Base-by-base conservation (phyloP, 1,139 yeast genomes). In the Debaryomyces udenii region DNA sequence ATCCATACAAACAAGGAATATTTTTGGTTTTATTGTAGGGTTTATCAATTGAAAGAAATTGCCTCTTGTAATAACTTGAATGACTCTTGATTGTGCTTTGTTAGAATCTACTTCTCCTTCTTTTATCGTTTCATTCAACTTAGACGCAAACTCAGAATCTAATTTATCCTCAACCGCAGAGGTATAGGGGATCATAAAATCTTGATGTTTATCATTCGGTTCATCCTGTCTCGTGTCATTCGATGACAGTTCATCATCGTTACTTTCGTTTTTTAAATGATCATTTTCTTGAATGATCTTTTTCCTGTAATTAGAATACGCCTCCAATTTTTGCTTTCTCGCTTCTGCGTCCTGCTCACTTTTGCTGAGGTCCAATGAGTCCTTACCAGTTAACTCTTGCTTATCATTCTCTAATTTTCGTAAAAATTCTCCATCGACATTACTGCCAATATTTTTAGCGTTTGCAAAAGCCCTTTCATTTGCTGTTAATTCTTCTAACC, bases 1-100 rank as follows among this genome's bases (percentile, higher is more conserved):
- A 58, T 88, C 96, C 68, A 86, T 80, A 56, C 93, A 87, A 26
- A 86, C 76, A 42, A 88, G 69, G 61, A 83, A 88, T 61, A 86
- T 78, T 57, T 82, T 84, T 31, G 87, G 86, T 47, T 74, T 71
- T 33, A 73, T 64, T 42, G 68, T 68, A n/a, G 76, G 74, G 41
- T 70, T 67, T 34, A 76, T 64, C 18, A 80, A 66, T 49, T 79
- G 80, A 56, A 81, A 81, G 49, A 81, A 79, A 47, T 79, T 77
- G 6, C 93, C 93, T 48, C 94, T 70, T 2, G 87, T 80, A 37
- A 86, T 78, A 5, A 90, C 84, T 46, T 87, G 79, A 20, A 84
- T 74, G 31, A 80, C 78, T 43, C 89, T 57, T 35, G 80, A 75
- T 49, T 81, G 78, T 11, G 68, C 59, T 36, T 63, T 64, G 52